Conservation (phyloP, 169 alveolate species). For the Eimeria brunetti region DNA sequence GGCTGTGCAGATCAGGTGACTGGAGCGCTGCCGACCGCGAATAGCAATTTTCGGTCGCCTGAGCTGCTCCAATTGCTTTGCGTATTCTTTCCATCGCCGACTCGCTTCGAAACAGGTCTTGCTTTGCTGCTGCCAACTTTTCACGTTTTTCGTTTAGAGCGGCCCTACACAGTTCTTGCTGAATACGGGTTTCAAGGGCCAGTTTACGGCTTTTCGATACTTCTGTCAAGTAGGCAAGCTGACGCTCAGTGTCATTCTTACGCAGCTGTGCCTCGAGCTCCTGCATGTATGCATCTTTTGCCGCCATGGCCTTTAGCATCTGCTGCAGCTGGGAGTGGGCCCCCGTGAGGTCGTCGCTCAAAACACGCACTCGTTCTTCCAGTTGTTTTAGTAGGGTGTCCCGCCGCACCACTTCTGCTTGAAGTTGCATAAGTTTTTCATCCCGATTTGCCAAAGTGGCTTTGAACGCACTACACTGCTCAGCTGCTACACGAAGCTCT, state of each 20-base stretch:
- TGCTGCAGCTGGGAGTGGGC: slow-evolving; percentile 69
- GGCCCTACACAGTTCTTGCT: slow-evolving; percentile 67
- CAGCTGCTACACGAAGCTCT: slow-evolving; percentile 65
- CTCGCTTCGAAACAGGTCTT: slow-evolving; percentile 52
- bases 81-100: slow-evolving; percentile 67
- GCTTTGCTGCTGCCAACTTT: slow-evolving; percentile 69
- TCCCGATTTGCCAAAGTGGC: slow-evolving; percentile 56
- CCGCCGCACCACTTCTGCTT: slow-evolving; percentile 74
- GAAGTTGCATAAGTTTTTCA: slow-evolving; percentile 65
- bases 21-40: slow-evolving; percentile 51
- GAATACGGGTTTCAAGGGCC: slow-evolving; percentile 73
- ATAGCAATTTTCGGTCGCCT: slow-evolving; percentile 52
- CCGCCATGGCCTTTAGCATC: slow-evolving; percentile 51
- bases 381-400: slow-evolving; percentile 62
- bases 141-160: slow-evolving; percentile 75
- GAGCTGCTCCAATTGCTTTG: slow-evolving; percentile 50
- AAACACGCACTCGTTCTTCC: slow-evolving; percentile 51
- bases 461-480: slow-evolving; percentile 65
- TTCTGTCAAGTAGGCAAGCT: slow-evolving; percentile 71
- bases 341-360: slow-evolving; percentile 53
- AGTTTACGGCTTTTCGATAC: slow-evolving; percentile 72
- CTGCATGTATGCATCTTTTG: slow-evolving; percentile 75
- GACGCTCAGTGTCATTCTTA: slow-evolving; percentile 73
- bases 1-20: slow-evolving; percentile 21
- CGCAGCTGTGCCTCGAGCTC: slow-evolving; percentile 75